Evolutionary conservation across 2,329 filamentous ascomycete genomes (phyloP).

Genomic region (Cladophialophora yegresii): DNA sequence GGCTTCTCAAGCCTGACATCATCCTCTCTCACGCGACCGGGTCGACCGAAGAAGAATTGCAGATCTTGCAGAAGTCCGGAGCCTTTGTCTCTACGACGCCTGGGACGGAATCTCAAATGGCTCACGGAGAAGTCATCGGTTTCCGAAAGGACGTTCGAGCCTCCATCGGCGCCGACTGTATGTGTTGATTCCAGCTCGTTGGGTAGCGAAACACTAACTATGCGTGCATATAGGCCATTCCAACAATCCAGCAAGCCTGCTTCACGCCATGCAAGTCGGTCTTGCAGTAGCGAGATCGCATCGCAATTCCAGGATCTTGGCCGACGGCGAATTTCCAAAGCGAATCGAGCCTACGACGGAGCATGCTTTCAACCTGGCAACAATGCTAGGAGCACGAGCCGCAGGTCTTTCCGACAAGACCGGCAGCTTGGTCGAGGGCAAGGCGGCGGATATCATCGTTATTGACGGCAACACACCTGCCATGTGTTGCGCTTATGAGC

Average conservation of each 20-base stretch:
- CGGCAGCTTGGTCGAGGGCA: constrained; percentile 5
- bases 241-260: constrained; percentile 4
- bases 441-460: constrained; percentile 5
- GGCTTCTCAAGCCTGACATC: constrained; percentile 10
- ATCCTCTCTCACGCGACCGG: constrained; percentile 13
- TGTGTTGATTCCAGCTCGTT: not conserved
- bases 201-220: not conserved
- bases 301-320: constrained; percentile 6
- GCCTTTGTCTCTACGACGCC: constrained; percentile 5
- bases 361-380: constrained; percentile 11
- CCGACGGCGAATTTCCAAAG: constrained; percentile 5
- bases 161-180: constrained; percentile 10
- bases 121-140: constrained; percentile 7
- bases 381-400: constrained; percentile 6
- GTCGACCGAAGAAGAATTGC: constrained; percentile 5
- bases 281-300: constrained; percentile 6
- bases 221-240: not conserved
- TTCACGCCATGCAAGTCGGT: constrained; percentile 14
- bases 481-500: constrained; percentile 14
- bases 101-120: constrained; percentile 10
- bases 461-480: constrained; percentile 5
- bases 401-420: not conserved
- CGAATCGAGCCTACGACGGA: constrained; percentile 5
- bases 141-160: constrained; percentile 3
- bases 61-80: constrained; percentile 1